A percentile compares a stretch with the other conserved stretches of the same genome.
These are phyloP conservation scores for Rhodomyrtus psidioides DNA, from an alignment of 441 rosid genomes.

Conservation along the genomic window DNA sequence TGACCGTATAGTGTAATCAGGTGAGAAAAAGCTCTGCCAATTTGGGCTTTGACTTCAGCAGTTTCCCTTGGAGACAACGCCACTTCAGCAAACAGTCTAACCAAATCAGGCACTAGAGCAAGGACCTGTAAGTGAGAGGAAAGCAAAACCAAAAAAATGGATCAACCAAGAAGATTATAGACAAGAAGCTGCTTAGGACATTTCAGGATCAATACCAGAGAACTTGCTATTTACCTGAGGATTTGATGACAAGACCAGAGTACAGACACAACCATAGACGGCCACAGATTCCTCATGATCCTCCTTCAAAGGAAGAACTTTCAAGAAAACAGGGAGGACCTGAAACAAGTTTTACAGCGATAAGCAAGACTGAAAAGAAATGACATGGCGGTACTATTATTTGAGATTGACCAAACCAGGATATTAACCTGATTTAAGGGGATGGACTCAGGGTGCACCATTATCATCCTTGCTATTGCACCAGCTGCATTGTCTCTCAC, in stretches of 20 bases:
- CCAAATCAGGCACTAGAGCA: constrained; percentile 71
- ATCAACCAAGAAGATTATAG: background rate
- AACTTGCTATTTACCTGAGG: constrained; percentile 45
- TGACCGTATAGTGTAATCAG: constrained; percentile 70
- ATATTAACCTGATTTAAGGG: constrained; percentile 80
- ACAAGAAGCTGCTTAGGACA: background rate
- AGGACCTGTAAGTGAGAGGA: constrained; percentile 45
- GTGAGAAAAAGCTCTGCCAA: constrained; percentile 86
- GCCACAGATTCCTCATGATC: constrained; percentile 96
- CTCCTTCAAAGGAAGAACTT: constrained; percentile 91
- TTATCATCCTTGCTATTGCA: constrained; percentile 98
- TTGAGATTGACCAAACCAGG: background rate
- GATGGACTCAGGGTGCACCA: constrained; percentile 76
- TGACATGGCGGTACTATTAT: background rate
- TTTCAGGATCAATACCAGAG: background rate
- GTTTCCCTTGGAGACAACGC: constrained; percentile 75
- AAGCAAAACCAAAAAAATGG: background rate
- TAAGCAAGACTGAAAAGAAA: background rate
- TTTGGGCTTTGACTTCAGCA: constrained; percentile 75
- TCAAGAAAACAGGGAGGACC: constrained; percentile 92
- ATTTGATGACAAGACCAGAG: constrained; percentile 78
- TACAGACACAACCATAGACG: constrained; percentile 75
- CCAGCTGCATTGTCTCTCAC: constrained; percentile 99
- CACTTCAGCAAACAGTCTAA: constrained; percentile 85
- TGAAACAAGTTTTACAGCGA: constrained; percentile 18